Evolutionary conservation across 352 stramenopile species (phyloP).

Genomic region (Halophytophthora polymorphica): DNA sequence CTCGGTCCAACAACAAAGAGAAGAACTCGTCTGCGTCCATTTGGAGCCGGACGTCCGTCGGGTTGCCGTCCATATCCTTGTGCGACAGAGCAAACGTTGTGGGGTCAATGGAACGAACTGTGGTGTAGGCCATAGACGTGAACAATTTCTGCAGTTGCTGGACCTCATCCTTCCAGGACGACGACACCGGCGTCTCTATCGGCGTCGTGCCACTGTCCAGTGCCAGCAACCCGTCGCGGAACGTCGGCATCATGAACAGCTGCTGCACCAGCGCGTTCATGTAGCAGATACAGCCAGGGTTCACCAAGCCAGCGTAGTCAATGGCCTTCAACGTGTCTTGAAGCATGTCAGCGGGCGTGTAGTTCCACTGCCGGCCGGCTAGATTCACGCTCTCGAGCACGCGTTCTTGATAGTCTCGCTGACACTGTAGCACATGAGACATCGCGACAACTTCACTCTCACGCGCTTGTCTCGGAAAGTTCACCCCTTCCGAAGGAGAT

Average conservation of each 20-base stretch:
- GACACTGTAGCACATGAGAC: constrained; percentile 10
- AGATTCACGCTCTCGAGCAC: constrained; percentile 26
- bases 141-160: constrained; percentile 71
- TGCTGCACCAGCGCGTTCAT: constrained; percentile 99
- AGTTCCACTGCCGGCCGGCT: constrained; percentile 60
- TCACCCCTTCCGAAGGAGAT: neutral
- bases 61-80: constrained; percentile 64
- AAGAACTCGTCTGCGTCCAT: constrained; percentile 88
- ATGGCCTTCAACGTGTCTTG: constrained; percentile 20
- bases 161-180: constrained; percentile 49
- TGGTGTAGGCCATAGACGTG: constrained; percentile 42
- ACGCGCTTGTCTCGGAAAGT: neutral
- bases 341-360: constrained; percentile 42
- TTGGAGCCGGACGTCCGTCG: constrained; percentile 69
- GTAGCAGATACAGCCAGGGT: constrained; percentile 99
- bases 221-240: constrained; percentile 47
- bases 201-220: constrained; percentile 21
- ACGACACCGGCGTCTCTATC: constrained; percentile 3
- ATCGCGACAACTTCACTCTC: neutral
- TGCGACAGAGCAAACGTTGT: constrained; percentile 66
- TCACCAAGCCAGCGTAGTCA: constrained; percentile 89
- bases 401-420: constrained; percentile 23
- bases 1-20: constrained; percentile 65
- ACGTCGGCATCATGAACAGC: constrained; percentile 83
- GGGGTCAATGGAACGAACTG: constrained; percentile 45